A percentile compares a stretch with the other conserved stretches of the same genome.
Evolutionary conservation across 225 moss, liverwort and hornwort species (phyloP).

Genomic region (Bryum argenteum): DNA sequence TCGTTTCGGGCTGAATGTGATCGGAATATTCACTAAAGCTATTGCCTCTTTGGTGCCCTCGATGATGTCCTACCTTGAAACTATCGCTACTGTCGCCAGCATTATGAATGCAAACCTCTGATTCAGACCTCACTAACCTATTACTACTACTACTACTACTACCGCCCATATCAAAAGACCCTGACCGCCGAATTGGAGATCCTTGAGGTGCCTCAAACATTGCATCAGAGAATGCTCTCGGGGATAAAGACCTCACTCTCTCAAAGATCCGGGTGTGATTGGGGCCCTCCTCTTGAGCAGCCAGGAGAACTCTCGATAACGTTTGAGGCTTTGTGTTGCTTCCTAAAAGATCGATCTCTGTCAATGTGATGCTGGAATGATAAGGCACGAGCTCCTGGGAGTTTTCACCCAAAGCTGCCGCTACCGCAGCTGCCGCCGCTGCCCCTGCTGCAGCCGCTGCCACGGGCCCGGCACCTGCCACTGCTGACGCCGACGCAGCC

Average conservation of each 20-base stretch:
- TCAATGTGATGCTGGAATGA: constrained; percentile 42
- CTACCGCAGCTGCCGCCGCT: constrained; percentile 67
- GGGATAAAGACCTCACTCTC: constrained; percentile 54
- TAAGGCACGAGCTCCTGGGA: constrained; percentile 54
- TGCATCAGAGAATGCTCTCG: constrained; percentile 46
- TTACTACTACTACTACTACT: constrained; percentile 23
- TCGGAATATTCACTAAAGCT: constrained; percentile 54
- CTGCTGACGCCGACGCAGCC: constrained; percentile 73
- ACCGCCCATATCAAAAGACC: constrained; percentile 56
- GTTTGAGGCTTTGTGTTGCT: constrained; percentile 25
- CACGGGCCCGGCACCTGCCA: constrained; percentile 69
- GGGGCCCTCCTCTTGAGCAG: constrained; percentile 43
- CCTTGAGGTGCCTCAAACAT: constrained; percentile 47
- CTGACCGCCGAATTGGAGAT: constrained; percentile 47
- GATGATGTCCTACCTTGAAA: constrained; percentile 30
- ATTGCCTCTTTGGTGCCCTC: constrained; percentile 50
- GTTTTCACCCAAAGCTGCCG: constrained; percentile 59
- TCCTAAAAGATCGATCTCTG: constrained; percentile 39
- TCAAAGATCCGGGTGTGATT: constrained; percentile 45
- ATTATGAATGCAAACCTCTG: constrained; percentile 47
- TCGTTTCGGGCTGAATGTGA: constrained; percentile 34
- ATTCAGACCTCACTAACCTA: constrained; percentile 60
- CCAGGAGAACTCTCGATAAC: constrained; percentile 26
- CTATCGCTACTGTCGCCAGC: constrained; percentile 22
- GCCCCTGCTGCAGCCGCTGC: constrained; percentile 74